phyloP scores from a whole-genome alignment of 1,284 basidiomycete genomes.

The Vanrija pseudolonga region DNA sequence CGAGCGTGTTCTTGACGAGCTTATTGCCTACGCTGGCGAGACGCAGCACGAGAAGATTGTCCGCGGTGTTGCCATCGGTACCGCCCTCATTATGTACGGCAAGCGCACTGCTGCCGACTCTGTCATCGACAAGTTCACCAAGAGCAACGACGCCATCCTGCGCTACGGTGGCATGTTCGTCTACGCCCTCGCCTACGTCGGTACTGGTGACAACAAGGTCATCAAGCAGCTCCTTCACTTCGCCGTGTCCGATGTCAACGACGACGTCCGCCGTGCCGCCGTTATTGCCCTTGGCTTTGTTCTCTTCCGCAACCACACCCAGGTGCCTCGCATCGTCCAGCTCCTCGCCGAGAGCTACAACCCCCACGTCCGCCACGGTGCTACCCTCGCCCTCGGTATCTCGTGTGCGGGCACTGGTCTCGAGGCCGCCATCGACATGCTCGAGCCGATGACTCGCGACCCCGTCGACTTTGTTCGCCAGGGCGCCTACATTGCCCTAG shows the following conservation, averaged over 20 bases:
- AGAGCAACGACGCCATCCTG: slow-evolving; percentile 90
- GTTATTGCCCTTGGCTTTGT: slow-evolving; percentile 92
- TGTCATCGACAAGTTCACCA: slow-evolving; percentile 68
- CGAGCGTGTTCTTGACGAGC: slow-evolving; percentile 75
- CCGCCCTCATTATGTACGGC: slow-evolving; percentile 86
- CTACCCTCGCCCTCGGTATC: slow-evolving; percentile 88
- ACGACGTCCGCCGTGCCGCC: slow-evolving; percentile 89
- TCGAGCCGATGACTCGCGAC: slow-evolving; percentile 95
- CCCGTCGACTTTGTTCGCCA: slow-evolving; percentile 95
- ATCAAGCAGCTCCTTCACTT: slow-evolving; percentile 86
- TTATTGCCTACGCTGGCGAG: slow-evolving; percentile 88
- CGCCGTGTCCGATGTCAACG: slow-evolving; percentile 93
- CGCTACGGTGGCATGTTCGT: slow-evolving; percentile 96
- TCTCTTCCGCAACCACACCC: slow-evolving; percentile 88
- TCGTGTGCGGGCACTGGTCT: slow-evolving; percentile 96
- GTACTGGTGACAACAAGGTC: slow-evolving; percentile 87
- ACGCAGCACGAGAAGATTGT: slow-evolving; percentile 99
- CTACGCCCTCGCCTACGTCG: slow-evolving; percentile 88
- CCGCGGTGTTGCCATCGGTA: slow-evolving; percentile 82
- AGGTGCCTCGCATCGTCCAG: slow-evolving; percentile 92
- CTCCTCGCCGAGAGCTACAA: slow-evolving; percentile 95
- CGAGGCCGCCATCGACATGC: slow-evolving; percentile 86
- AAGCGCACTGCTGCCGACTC: slow-evolving; percentile 82
- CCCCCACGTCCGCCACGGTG: slow-evolving; percentile 94
- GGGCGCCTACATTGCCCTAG: slow-evolving; percentile 89